A percentile compares a stretch with the other conserved stretches of the same genome.
Evolutionary conservation across 106 monocot genomes (phyloP).

Genomic region (Dendrobium catenatum): DNA sequence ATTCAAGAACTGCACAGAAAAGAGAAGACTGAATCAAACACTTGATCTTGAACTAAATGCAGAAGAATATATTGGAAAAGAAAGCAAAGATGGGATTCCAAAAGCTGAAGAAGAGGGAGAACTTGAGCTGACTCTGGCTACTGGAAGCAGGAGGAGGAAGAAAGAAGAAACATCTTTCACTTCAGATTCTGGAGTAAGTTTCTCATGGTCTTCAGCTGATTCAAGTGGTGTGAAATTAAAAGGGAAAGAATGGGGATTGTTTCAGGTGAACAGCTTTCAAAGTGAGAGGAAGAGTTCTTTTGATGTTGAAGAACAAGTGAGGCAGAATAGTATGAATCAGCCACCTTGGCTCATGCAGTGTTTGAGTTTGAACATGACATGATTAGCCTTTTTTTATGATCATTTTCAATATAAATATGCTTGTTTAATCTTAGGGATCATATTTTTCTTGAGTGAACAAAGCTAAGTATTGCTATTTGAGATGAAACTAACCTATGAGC

Average conservation of each 20-base stretch:
- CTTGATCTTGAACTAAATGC: slow-evolving; percentile 19
- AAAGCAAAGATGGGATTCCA: not conserved
- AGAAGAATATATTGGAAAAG: slow-evolving; percentile 8
- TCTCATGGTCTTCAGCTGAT: slow-evolving; percentile 43
- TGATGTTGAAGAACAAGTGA: slow-evolving; percentile 5
- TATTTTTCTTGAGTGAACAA: not conserved
- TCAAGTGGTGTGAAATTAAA: slow-evolving; percentile 20
- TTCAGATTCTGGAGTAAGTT: slow-evolving; percentile 38
- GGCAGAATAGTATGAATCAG: slow-evolving; percentile 5
- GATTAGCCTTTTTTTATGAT: not conserved
- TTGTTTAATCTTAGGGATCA: slow-evolving; percentile 1
- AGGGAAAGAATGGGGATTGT: slow-evolving; percentile 19
- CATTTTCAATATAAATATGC: not conserved
- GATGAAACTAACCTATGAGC: not conserved
- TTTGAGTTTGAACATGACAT: slow-evolving; percentile 14
- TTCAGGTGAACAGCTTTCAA: slow-evolving; percentile 4
- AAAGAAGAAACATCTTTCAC: slow-evolving; percentile 24
- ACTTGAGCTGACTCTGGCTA: slow-evolving; percentile 43
- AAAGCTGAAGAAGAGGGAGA: slow-evolving; percentile 12
- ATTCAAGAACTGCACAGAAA: slow-evolving; percentile 9
- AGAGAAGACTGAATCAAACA: not conserved
- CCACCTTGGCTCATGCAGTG: slow-evolving; percentile 23
- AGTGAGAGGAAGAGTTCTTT: slow-evolving; percentile 10
- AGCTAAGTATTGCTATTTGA: not conserved
- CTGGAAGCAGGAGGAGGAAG: slow-evolving; percentile 31